Evolutionary conservation across 257 asterid genomes (phyloP).

Genomic region (Plantago major): DNA sequence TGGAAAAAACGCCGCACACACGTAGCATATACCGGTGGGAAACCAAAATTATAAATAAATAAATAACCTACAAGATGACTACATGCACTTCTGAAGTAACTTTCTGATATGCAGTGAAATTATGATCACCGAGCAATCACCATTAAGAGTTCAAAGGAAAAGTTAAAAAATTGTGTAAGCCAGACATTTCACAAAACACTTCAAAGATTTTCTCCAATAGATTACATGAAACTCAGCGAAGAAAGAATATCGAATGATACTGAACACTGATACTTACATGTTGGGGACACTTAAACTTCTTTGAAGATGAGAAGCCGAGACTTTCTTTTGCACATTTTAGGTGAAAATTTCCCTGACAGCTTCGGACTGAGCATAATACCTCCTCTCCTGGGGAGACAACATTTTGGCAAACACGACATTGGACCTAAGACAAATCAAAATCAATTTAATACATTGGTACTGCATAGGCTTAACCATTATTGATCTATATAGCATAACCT

Average conservation of each 20-base stretch:
- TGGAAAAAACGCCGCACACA: no score
- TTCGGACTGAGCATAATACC: constrained; percentile 54
- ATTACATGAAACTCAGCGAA: neutral
- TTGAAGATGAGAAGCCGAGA: constrained; percentile 45
- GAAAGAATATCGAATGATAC: neutral
- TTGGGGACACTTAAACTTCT: constrained; percentile 81
- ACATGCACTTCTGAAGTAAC: constrained; percentile 6
- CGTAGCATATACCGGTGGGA: no score
- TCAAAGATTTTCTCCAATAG: neutral
- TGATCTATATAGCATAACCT: no score
- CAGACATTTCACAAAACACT: neutral
- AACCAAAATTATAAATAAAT: no score
- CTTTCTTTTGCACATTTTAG: constrained; percentile 50
- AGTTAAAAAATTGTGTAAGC: neutral
- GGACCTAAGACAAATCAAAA: constrained; percentile 43
- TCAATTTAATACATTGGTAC: neutral
- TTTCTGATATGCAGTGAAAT: constrained; percentile 5
- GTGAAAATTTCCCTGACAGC: constrained; percentile 65
- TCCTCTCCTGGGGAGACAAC: constrained; percentile 46
- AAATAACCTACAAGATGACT: neutral
- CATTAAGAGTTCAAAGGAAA: constrained; percentile 3
- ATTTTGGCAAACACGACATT: constrained; percentile 61
- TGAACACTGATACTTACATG: constrained; percentile 54
- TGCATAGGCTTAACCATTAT: neutral
- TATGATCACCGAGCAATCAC: neutral